These are phyloP conservation scores for Cercospora sp. DNA, from an alignment of 2,329 filamentous ascomycete species.

Conservation along the genomic window DNA sequence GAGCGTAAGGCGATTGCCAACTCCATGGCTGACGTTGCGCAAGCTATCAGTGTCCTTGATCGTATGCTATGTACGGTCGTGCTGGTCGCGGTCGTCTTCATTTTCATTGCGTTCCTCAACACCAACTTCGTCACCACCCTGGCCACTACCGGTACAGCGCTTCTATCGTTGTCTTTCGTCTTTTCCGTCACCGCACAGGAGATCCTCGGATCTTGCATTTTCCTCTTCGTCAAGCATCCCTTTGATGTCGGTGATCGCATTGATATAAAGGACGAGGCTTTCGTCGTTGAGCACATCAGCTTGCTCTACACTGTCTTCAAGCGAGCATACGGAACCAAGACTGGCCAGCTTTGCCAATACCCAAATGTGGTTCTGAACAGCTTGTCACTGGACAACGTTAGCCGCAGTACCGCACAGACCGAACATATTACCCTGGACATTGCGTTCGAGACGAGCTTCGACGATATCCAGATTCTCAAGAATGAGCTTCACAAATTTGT, in stretches of 20 bases:
- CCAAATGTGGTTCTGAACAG: conserved; percentile 91
- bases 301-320: conserved; percentile 91
- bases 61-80: conserved; percentile 80
- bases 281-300: conserved; percentile 90
- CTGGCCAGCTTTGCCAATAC: conserved; percentile 61
- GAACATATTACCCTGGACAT: conserved; percentile 79
- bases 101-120: conserved; percentile 78
- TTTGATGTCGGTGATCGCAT: conserved; percentile 95
- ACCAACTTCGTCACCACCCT: conserved; percentile 81
- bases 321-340: conserved; percentile 76
- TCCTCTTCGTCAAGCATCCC: conserved; percentile 97
- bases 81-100: conserved; percentile 67
- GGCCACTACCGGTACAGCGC: conserved; percentile 83
- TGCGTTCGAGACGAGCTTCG: conserved; percentile 81
- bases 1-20: conserved; percentile 85
- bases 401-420: conserved; percentile 86
- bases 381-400: conserved; percentile 93
- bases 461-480: conserved; percentile 83
- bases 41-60: conserved; percentile 89
- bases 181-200: conserved; percentile 91
- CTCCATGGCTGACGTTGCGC: conserved; percentile 96
- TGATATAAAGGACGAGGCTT: conserved; percentile 67
- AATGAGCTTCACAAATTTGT: conserved; percentile 85
- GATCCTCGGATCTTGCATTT: conserved; percentile 96
- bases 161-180: conserved; percentile 94